Base-by-base conservation (phyloP, 1,284 basidiomycete species). In the Mycosarcoma maydis region DNA sequence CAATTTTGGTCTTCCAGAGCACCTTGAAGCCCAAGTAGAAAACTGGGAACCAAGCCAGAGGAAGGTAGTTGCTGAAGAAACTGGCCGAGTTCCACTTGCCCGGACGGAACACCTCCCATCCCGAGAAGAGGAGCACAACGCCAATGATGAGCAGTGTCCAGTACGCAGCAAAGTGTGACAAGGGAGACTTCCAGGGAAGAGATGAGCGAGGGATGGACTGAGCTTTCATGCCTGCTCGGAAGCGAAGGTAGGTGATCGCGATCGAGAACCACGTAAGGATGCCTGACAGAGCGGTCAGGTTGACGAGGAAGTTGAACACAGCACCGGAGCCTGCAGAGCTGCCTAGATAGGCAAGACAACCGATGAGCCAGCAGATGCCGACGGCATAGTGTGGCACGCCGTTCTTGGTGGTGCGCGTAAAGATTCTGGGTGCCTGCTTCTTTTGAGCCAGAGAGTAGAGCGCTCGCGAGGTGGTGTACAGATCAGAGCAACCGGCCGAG, bases 261-360 rank as follows among this genome's bases (percentile, higher is more conserved):
- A 92, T 91, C 51, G 86, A 91, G 78, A 90, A 89, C 92, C 92
- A 95, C n/a, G 90, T 91, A 83, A 91, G 85, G 49, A 90, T 80
- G 42, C 89, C 89, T 13, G 86, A 85, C 32, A 87, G 87, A 17
- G 88, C 87, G 11, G 85, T 88, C 58, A 90, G 83, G 80, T 89
- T 88, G 75, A 88, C 55, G 75, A 75, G 65, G 59, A 72, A 82
- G 52, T 78, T 83, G 82, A 80, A 95, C 92, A 38, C 92, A 89
- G 44, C 62, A 58, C 50, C 84, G 16, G 75, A 59, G 44, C 75
- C 67, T 16, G 40, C 45, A 9, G 42, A 45, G 13, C 71, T 87
- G 24, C 78, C 83, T 83, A 88, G 85, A 84, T 87, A 94, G 2
- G 90, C 87, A 17, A 88, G 79, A 30, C 87, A 81, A 54, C 88